These are phyloP conservation scores for Pleurotus tuber-regium DNA, from an alignment of 768 basidiomycete genomes.

Conservation along the genomic window DNA sequence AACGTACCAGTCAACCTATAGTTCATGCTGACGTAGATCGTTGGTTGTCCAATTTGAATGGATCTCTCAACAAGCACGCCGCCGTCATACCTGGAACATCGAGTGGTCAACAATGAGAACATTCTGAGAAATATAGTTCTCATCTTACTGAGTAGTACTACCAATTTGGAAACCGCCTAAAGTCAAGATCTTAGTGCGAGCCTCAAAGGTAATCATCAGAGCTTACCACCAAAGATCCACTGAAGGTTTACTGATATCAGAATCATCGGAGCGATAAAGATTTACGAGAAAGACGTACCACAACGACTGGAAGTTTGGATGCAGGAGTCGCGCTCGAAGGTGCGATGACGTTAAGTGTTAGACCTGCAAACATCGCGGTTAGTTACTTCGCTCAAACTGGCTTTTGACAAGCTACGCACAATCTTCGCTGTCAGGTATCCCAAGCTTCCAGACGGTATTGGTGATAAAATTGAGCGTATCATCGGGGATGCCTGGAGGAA, in stretches of 20 bases:
- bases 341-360: conserved; percentile 46
- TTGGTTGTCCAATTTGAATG: conserved; percentile 37
- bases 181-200: not conserved
- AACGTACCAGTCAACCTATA: conserved; percentile 30
- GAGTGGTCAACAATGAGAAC: not conserved
- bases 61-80: conserved; percentile 41
- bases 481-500: conserved; percentile 28
- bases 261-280: not conserved
- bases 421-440: conserved; percentile 37
- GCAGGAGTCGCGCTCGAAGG: conserved; percentile 32
- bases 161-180: conserved; percentile 21
- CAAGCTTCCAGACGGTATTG: conserved; percentile 21
- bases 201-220: not conserved
- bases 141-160: conserved; percentile 15
- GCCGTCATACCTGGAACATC: conserved; percentile 37
- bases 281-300: conserved; percentile 30
- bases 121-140: not conserved
- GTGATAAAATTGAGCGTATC: conserved; percentile 26
- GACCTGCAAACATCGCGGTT: conserved; percentile 20
- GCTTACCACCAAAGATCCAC: conserved; percentile 46
- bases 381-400: not conserved
- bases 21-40: conserved; percentile 54
- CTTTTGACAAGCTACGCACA: conserved; percentile 27
- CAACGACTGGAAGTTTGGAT: conserved; percentile 46
- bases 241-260: conserved; percentile 11